Conservation (phyloP, 2,329 filamentous ascomycete genomes). For the Cryphonectria carpinicola region DNA sequence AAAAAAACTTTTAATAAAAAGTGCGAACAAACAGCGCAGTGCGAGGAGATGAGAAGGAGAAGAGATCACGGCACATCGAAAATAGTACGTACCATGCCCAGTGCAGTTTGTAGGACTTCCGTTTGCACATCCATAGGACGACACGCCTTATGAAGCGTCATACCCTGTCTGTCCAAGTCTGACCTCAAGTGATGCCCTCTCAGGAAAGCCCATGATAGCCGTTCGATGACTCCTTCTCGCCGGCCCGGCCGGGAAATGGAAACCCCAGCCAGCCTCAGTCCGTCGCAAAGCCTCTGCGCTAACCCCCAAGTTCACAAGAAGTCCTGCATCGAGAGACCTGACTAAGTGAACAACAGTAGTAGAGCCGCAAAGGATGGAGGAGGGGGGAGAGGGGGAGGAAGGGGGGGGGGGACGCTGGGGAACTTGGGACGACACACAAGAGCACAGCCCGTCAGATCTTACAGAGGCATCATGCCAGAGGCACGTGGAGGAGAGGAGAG, state of each 20-base stretch:
- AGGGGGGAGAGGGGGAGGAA: too few species aligned
- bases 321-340: not conserved
- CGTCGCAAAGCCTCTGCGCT: slow-evolving; percentile 3
- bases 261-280: not conserved
- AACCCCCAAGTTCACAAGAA: not conserved
- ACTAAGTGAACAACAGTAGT: not conserved
- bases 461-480: not conserved
- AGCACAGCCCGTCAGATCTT: slow-evolving; percentile 2
- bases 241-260: not conserved
- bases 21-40: not conserved
- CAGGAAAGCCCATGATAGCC: not conserved
- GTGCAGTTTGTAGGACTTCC: not conserved
- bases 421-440: not conserved
- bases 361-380: slow-evolving; percentile 1
- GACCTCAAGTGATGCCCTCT: not conserved
- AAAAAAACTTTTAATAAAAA: too few species aligned
- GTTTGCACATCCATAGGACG: not conserved
- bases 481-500: not conserved
- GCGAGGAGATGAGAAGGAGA: not conserved
- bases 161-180: not conserved
- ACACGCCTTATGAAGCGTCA: not conserved
- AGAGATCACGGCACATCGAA: not conserved
- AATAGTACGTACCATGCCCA: not conserved
- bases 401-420: not conserved
- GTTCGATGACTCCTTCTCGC: not conserved